These are phyloP conservation scores for Pseudogymnoascus sp. DNA, from an alignment of 2,329 filamentous ascomycete species.

Conservation along the genomic window DNA sequence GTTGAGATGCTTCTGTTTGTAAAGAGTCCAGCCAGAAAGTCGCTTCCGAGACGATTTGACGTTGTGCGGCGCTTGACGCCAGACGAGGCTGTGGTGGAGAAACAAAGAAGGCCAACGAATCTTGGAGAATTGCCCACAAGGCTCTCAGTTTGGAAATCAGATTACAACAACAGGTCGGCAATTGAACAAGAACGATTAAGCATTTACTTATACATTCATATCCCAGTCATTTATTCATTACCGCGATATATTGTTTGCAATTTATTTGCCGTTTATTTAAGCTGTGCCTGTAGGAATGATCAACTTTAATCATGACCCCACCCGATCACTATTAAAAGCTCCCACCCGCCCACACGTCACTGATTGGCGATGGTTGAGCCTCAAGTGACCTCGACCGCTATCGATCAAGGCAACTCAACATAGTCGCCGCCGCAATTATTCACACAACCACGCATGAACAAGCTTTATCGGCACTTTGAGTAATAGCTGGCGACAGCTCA, in stretches of 20 bases:
- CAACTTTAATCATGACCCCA: slow-evolving; percentile 5
- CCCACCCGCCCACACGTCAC: slow-evolving; percentile 4
- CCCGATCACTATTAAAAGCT: slow-evolving; percentile 1
- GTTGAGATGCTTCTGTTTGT: slow-evolving; percentile 8
- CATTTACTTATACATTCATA: not conserved
- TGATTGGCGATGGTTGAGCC: slow-evolving; percentile 9
- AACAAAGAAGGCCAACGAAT: slow-evolving; percentile 9
- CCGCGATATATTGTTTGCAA: not conserved
- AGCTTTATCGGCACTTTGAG: not conserved
- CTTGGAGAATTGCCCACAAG: slow-evolving; percentile 9
- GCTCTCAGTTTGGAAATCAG: not conserved
- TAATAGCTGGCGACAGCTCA: slow-evolving; percentile 5
- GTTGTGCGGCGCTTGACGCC: slow-evolving; percentile 10
- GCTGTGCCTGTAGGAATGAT: not conserved
- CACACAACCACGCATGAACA: slow-evolving; percentile 4
- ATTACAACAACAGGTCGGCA: not conserved
- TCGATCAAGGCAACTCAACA: slow-evolving; percentile 3
- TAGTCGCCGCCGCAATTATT: slow-evolving; percentile 1
- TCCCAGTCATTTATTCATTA: not conserved
- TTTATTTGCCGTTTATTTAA: not conserved
- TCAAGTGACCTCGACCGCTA: slow-evolving; percentile 2
- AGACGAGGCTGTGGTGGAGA: slow-evolving; percentile 14
- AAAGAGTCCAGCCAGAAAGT: slow-evolving; percentile 3
- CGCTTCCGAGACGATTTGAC: slow-evolving; percentile 11
- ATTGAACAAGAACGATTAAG: not conserved